Conservation (phyloP, 768 basidiomycete species). For the Hebeloma cylindrosporum region DNA sequence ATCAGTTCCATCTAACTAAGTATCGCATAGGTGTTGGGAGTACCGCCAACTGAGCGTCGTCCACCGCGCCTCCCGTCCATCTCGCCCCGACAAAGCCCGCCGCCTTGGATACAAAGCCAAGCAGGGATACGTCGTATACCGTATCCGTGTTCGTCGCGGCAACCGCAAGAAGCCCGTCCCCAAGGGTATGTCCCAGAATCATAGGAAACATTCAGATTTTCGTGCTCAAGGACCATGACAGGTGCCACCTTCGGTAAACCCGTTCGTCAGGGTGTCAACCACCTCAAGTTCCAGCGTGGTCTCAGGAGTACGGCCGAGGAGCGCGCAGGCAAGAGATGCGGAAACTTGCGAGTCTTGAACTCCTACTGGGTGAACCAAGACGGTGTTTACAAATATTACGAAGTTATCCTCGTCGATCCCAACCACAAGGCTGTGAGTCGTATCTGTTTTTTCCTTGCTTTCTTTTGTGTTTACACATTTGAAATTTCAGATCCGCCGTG, state of each 20-base stretch:
- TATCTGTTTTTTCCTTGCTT: not conserved
- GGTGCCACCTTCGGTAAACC: conserved; percentile 99
- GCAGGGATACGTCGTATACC: conserved; percentile 98
- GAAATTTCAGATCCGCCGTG: conserved; percentile 75
- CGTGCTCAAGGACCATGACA: conserved; percentile 26
- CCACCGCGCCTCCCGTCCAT: conserved; percentile 96
- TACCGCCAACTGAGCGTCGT: conserved; percentile 98
- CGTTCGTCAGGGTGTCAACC: conserved; percentile 99
- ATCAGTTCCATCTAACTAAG: not conserved
- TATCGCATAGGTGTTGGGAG: conserved; percentile 81
- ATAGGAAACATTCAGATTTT: not conserved
- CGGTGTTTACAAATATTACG: conserved; percentile 98
- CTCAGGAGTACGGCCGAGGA: conserved; percentile 95
- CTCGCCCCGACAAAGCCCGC: conserved; percentile 98
- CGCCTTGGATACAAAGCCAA: conserved; percentile 99
- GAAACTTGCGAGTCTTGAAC: conserved; percentile 94
- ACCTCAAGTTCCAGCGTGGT: conserved; percentile 96
- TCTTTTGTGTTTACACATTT: conserved; percentile 9
- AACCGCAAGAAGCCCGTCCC: conserved; percentile 99
- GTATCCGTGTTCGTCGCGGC: conserved; percentile 94
- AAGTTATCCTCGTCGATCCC: conserved; percentile 97
- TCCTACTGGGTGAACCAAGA: conserved; percentile 99
- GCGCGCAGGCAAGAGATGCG: conserved; percentile 94
- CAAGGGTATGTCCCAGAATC: conserved; percentile 64
- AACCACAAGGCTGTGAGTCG: conserved; percentile 84